phyloP scores from a whole-genome alignment of 495 filamentous ascomycete genomes.

The Venustampulla echinocandica region DNA sequence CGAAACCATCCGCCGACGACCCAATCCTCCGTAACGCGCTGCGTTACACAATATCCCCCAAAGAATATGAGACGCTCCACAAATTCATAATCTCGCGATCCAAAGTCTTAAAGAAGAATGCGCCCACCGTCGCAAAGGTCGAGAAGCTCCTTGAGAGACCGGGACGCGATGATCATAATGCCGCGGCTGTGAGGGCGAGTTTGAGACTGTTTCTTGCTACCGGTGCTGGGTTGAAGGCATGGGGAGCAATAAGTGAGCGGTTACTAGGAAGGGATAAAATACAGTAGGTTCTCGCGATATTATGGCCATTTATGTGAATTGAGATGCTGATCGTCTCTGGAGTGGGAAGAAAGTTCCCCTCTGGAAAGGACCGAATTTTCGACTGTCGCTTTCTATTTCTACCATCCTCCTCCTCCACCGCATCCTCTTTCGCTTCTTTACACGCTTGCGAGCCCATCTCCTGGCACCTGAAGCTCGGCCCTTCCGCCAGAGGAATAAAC shows the following conservation, averaged over 20 bases:
- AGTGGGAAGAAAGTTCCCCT: constrained; percentile 41
- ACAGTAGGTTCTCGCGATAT: constrained; percentile 28
- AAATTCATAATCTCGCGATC: constrained; percentile 65
- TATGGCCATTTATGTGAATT: not conserved
- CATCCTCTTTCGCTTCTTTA: constrained; percentile 83
- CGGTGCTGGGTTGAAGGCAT: constrained; percentile 59
- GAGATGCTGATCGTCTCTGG: not conserved
- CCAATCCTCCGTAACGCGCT: constrained; percentile 68
- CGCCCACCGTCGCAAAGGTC: constrained; percentile 45
- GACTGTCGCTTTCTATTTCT: constrained; percentile 73
- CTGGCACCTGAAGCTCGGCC: constrained; percentile 62
- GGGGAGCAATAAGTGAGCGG: constrained; percentile 46
- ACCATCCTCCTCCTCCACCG: constrained; percentile 80
- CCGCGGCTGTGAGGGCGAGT: constrained; percentile 66
- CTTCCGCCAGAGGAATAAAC: constrained; percentile 77
- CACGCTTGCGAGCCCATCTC: constrained; percentile 66
- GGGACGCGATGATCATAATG: constrained; percentile 62
- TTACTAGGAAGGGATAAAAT: constrained; percentile 32
- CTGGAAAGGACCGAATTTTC: constrained; percentile 60
- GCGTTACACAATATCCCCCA: constrained; percentile 72
- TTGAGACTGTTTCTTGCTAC: constrained; percentile 68
- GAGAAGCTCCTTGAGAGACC: constrained; percentile 35
- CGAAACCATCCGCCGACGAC: constrained; percentile 40
- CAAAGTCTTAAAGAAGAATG: constrained; percentile 47
- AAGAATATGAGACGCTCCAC: constrained; percentile 77